Evolutionary conservation across 2,329 filamentous ascomycete species (phyloP).

Genomic region (Penicillium sclerotiorum): DNA sequence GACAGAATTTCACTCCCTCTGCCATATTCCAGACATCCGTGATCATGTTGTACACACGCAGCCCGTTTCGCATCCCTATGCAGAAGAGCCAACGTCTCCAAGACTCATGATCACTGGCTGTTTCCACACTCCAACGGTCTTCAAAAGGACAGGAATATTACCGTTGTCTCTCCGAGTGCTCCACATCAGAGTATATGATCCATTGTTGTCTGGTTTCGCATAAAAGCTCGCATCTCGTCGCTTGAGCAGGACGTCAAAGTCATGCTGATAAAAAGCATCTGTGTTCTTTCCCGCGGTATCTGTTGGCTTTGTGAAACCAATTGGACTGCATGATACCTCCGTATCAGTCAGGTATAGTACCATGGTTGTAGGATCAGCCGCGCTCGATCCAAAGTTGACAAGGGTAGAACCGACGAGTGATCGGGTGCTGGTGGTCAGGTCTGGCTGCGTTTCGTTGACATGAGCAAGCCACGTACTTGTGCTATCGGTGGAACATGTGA

Average conservation of each 20-base stretch:
- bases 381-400: neutral
- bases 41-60: no score
- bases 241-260: neutral
- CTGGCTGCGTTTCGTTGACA: neutral
- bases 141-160: neutral
- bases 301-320: neutral
- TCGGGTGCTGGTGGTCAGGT: neutral
- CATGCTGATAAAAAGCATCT: neutral
- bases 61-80: no score
- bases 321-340: neutral
- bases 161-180: neutral
- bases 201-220: neutral
- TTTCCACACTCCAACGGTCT: neutral
- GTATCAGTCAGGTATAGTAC: neutral
- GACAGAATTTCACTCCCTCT: no score
- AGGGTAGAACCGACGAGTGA: neutral
- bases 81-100: neutral
- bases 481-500: neutral
- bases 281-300: neutral
- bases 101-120: neutral
- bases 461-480: neutral
- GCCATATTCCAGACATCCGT: no score
- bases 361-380: neutral
- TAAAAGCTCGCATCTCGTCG: neutral
- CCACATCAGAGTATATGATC: neutral